Percentiles rank a stretch among this genome's conserved stretches.
These are phyloP conservation scores for Taiwanofungus camphoratus DNA, from an alignment of 1,284 basidiomycete species.

Conservation along the genomic window DNA sequence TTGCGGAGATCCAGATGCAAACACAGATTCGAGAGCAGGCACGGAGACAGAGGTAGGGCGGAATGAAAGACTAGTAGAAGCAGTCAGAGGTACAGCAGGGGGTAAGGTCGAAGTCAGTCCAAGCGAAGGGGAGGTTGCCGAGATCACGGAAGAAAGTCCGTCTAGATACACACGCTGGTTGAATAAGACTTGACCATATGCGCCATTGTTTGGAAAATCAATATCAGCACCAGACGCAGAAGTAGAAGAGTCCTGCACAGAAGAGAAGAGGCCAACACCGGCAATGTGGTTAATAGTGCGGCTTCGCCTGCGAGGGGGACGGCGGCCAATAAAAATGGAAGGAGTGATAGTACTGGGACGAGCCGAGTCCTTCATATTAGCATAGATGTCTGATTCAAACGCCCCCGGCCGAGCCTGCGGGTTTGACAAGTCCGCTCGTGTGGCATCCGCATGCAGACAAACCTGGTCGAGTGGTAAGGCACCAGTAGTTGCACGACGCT, in stretches of 20 bases:
- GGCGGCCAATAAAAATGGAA: constrained; percentile 5
- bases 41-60: not conserved
- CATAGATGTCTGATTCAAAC: too few species aligned
- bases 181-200: too few species aligned
- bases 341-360: constrained; percentile 14
- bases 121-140: constrained; percentile 1
- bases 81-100: constrained; percentile 1
- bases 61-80: not conserved
- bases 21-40: not conserved
- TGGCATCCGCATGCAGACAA: constrained; percentile 8
- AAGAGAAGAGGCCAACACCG: constrained; percentile 32
- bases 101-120: constrained; percentile 6
- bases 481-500: constrained; percentile 16
- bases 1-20: not conserved
- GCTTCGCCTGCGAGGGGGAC: constrained; percentile 20
- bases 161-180: not conserved
- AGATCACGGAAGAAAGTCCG: not conserved
- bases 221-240: not conserved
- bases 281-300: constrained; percentile 25
- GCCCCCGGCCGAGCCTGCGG: not conserved
- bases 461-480: constrained; percentile 13
- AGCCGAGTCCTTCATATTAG: constrained; percentile 17
- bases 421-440: constrained; percentile 10
- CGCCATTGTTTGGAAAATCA: too few species aligned
- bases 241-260: constrained; percentile 27